Evolutionary conservation across 2,329 filamentous ascomycete genomes (phyloP).

Genomic region (Penicillium psychrosexuale): DNA sequence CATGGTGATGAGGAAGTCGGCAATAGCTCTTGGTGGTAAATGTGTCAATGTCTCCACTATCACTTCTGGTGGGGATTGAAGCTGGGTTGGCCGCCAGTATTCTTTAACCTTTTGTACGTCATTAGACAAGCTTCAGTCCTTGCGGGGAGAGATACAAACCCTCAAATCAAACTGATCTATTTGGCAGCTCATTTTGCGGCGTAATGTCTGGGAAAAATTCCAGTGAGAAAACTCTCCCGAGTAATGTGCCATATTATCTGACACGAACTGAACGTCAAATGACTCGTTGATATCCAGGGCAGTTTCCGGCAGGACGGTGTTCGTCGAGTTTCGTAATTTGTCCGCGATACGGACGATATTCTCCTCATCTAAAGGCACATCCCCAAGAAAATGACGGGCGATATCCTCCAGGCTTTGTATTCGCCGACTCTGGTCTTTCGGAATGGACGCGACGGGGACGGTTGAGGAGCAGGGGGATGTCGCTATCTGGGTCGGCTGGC

Average conservation of each 20-base stretch:
- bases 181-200: slow-evolving; percentile 38
- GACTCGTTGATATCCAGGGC: slow-evolving; percentile 14
- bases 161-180: slow-evolving; percentile 28
- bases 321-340: slow-evolving; percentile 2
- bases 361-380: slow-evolving; percentile 13
- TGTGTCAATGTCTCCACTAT: slow-evolving; percentile 35
- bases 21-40: slow-evolving; percentile 41
- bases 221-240: slow-evolving; percentile 45
- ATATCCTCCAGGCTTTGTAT: slow-evolving; percentile 12
- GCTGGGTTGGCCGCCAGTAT: slow-evolving; percentile 41
- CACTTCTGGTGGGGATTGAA: slow-evolving; percentile 35
- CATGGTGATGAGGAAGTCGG: slow-evolving; percentile 38
- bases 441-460: not conserved
- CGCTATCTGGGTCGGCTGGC: slow-evolving; percentile 30
- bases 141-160: slow-evolving; percentile 16
- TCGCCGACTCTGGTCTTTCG: not conserved
- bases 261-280: slow-evolving; percentile 12
- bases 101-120: slow-evolving; percentile 33
- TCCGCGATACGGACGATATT: slow-evolving; percentile 9
- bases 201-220: slow-evolving; percentile 43
- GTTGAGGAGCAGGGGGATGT: slow-evolving; percentile 6
- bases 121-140: not conserved
- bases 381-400: slow-evolving; percentile 15
- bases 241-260: slow-evolving; percentile 24
- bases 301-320: not conserved